Evolutionary conservation across 495 filamentous ascomycete genomes (phyloP).

Genomic region (Astrocystis sublimbata): DNA sequence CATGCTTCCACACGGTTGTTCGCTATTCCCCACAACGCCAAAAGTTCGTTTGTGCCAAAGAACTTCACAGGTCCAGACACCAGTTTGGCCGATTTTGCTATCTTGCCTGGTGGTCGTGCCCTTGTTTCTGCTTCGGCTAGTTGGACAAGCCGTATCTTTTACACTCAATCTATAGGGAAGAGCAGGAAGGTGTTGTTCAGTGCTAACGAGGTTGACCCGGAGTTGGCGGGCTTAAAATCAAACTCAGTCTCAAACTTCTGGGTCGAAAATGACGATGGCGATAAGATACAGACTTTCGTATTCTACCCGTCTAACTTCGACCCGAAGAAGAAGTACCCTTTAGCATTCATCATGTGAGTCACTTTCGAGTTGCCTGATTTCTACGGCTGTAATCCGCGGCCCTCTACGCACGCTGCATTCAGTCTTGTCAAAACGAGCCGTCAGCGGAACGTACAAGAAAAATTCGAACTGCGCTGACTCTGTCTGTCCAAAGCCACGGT

Average conservation of each 20-base stretch:
- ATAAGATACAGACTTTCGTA: conserved; percentile 25
- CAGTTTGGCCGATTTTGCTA: conserved; percentile 53
- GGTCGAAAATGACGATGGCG: conserved; percentile 21
- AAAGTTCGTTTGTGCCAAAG: conserved; percentile 43
- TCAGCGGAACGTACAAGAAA: too few species aligned
- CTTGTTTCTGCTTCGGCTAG: conserved; percentile 13
- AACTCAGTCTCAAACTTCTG: conserved; percentile 26
- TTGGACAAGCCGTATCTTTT: conserved; percentile 61
- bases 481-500: too few species aligned
- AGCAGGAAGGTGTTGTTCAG: conserved; percentile 74
- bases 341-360: conserved; percentile 21
- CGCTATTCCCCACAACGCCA: conserved; percentile 49
- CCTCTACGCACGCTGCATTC: too few species aligned
- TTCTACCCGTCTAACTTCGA: conserved; percentile 27
- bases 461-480: neutral
- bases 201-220: conserved; percentile 58
- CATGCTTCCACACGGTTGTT: conserved; percentile 61
- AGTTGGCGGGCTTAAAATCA: conserved; percentile 50
- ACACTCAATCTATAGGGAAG: conserved; percentile 59
- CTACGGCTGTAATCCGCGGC: too few species aligned
- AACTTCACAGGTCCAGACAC: conserved; percentile 55
- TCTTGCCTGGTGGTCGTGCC: conserved; percentile 44
- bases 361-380: too few species aligned
- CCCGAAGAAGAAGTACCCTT: conserved; percentile 26
- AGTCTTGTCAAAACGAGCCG: too few species aligned